Evolutionary conservation across 78 protist genomes (phyloP).

Genomic region (Protostelium mycophagum): DNA sequence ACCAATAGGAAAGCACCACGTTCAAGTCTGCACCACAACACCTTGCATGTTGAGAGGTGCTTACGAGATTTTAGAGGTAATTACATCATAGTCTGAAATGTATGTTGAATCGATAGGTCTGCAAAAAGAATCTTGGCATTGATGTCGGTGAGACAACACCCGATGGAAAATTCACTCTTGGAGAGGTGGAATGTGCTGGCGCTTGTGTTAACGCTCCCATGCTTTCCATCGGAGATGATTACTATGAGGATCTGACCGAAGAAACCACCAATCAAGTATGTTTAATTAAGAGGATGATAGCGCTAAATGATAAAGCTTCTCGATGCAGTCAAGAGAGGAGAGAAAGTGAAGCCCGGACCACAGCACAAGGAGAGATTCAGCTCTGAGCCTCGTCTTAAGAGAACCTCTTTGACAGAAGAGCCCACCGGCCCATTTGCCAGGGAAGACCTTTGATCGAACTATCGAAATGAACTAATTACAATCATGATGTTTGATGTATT

Average conservation of each 20-base stretch:
- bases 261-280: background rate
- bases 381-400: conserved; percentile 53
- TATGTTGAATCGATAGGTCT: conserved; percentile 12
- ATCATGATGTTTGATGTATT: no score
- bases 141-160: conserved; percentile 54
- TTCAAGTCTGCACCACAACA: conserved; percentile 91
- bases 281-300: background rate
- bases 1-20: conserved; percentile 60
- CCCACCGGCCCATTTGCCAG: conserved; percentile 45
- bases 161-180: conserved; percentile 82
- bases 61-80: conserved; percentile 50
- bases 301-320: background rate
- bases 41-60: conserved; percentile 95
- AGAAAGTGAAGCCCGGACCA: conserved; percentile 53
- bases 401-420: conserved; percentile 28
- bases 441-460: conserved; percentile 34
- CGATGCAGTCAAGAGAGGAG: background rate
- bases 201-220: conserved; percentile 98
- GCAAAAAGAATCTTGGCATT: conserved; percentile 49
- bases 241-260: conserved; percentile 32
- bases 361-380: conserved; percentile 51
- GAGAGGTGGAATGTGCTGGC: conserved; percentile 97
- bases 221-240: conserved; percentile 85
- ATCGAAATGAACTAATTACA: background rate
- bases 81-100: background rate